phyloP scores from a whole-genome alignment of 2,329 filamentous ascomycete genomes.

The Cordyceps cateniannulata region DNA sequence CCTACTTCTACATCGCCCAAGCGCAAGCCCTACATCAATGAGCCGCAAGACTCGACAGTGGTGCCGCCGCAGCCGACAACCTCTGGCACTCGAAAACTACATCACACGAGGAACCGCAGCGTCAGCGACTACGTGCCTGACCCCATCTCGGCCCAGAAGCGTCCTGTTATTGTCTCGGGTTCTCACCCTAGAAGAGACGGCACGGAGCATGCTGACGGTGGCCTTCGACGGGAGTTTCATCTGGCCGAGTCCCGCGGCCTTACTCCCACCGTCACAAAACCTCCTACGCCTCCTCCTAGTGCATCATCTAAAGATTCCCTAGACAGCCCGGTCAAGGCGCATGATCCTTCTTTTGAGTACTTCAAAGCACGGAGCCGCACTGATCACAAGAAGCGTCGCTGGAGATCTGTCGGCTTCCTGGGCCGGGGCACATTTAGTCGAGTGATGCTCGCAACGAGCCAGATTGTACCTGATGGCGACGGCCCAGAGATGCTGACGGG shows the following conservation, averaged over 20 bases:
- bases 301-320: conserved; percentile 52
- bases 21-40: conserved; percentile 45
- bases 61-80: neutral
- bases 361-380: conserved; percentile 64
- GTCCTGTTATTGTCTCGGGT: conserved; percentile 68
- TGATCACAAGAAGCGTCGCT: conserved; percentile 65
- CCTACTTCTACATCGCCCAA: conserved; percentile 36
- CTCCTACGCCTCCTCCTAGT: conserved; percentile 76
- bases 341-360: conserved; percentile 46
- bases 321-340: conserved; percentile 35
- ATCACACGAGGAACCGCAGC: conserved; percentile 69
- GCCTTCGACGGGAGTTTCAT: conserved; percentile 69
- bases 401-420: conserved; percentile 72
- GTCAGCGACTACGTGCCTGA: conserved; percentile 84
- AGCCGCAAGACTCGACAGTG: conserved; percentile 7
- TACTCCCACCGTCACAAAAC: conserved; percentile 50
- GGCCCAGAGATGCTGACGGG: conserved; percentile 30
- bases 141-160: conserved; percentile 57
- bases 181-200: conserved; percentile 40
- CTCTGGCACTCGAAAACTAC: neutral
- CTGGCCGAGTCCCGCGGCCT: conserved; percentile 74
- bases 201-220: conserved; percentile 36
- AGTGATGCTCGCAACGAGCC: conserved; percentile 83
- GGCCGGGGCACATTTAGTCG: conserved; percentile 95
- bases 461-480: conserved; percentile 49